Percentiles rank a stretch among this genome's conserved stretches.
These are phyloP conservation scores for Cystofilobasidium capitatum DNA, from an alignment of 768 basidiomycete genomes.

Conservation along the genomic window DNA sequence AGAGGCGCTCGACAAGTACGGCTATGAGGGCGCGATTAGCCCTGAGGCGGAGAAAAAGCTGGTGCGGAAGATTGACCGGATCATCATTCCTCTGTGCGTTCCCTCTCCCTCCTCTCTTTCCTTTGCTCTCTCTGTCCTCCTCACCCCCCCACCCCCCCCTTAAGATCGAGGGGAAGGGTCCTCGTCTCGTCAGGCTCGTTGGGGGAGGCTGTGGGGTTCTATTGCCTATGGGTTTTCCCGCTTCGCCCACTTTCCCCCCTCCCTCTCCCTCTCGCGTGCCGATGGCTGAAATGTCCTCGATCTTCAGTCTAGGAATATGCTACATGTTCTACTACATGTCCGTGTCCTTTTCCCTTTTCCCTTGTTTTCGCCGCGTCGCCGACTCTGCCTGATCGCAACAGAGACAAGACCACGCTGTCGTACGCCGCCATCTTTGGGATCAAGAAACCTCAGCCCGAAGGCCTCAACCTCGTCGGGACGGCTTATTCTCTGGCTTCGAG, in stretches of 20 bases:
- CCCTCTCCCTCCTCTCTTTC: slow-evolving; percentile 33
- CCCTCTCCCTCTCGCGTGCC: neutral
- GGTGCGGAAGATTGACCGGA: slow-evolving; percentile 32
- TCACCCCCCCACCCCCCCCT: too few species aligned
- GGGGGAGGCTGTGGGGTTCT: too few species aligned
- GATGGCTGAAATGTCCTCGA: neutral
- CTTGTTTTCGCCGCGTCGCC: too few species aligned
- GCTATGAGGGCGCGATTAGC: slow-evolving; percentile 2
- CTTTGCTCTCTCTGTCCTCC: neutral
- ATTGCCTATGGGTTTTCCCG: too few species aligned
- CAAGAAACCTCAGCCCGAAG: slow-evolving; percentile 30
- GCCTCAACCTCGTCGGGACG: slow-evolving; percentile 36
- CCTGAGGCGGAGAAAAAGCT: slow-evolving; percentile 8
- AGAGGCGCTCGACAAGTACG: slow-evolving; percentile 26
- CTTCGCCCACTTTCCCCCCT: neutral
- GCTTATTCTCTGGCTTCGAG: slow-evolving; percentile 38
- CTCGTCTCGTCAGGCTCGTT: too few species aligned
- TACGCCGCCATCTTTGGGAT: slow-evolving; percentile 34
- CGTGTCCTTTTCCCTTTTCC: neutral
- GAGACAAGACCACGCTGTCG: slow-evolving; percentile 38
- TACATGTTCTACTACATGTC: slow-evolving; percentile 26
- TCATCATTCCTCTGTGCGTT: slow-evolving; percentile 33
- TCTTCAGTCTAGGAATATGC: neutral
- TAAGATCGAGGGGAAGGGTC: too few species aligned
- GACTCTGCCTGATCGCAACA: slow-evolving; percentile 22